Evolutionary conservation across 129 eudicot genomes (phyloP), one percentile per base, ranked within the genome.

Genomic region (Lonicera japonica): DNA sequence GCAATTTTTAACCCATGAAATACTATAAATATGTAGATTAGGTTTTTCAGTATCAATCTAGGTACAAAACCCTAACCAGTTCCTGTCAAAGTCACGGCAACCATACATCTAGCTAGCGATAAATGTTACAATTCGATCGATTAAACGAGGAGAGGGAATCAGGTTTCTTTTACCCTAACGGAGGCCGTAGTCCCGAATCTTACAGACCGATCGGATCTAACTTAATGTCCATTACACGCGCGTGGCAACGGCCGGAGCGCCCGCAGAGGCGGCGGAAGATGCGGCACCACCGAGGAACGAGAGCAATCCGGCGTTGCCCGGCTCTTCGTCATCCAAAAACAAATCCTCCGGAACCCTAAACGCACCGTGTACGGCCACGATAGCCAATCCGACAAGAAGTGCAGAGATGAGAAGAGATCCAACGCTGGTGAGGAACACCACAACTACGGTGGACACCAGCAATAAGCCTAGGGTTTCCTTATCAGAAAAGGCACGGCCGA

Each of bases 241-340:
- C 17, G 80, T 62, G 16, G 59, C 73, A 15, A 76, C 78, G 64
- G 75, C 70, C 5, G 90, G 84, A 58, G 76, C 86, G 34, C 77
- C 78, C 0, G 90, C 82, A 2, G 65, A 76, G 0, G 70, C 84
- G 0, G 82, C 87, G 34, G 86, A 75, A 0, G 94, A 72, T 9
- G 94, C 83, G 40, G 96, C 89, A 12, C 94, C 94, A 11, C 94
- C 94, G 12, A 89, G 83, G 67, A 85, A 85, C 23, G 96, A 89
- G 18, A 89, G 78, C 21, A 89, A 85, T 12, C 96, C 95, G 11
- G 73, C 65, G 65, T 78, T 82, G n/a, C 16, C 55, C 24, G 83
- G 83, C 63, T 85, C 90, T 57, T 85, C 90, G 25, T 89, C 95
- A 64, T 89, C 95, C 65, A 85, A 34, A 38, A 89, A 85, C 60